Base-by-base conservation (phyloP, 345 rosid species). In the Rhizophora apiculata region DNA sequence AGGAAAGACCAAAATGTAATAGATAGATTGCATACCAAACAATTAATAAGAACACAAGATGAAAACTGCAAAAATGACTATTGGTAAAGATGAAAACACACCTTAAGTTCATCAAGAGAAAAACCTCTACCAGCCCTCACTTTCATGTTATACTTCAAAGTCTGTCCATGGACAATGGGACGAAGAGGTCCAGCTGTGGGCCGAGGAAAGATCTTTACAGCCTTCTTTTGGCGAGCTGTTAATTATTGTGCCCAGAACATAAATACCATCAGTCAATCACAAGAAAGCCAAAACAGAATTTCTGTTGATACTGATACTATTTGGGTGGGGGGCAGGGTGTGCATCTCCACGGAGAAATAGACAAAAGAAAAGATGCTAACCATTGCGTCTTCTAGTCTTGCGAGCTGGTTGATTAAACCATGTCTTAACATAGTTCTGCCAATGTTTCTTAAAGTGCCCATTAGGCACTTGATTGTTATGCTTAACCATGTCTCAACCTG, bases 371-470 rank as follows among this genome's bases (percentile, higher is more conserved):
- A 27, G 20, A 7, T 18, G 27, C 68, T 69, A 9, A 74, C 82
- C 94, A 27, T 77, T 10, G 39, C 96, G 83, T 71, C 96, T 83
- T 62, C 89, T 81, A 39, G 79, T 75, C 68, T 89, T 89, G 54
- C 97, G 79, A 0, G 97, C 97, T 6, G 97, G 97, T 43, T 92
- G 96, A 84, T 92, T 88, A 62, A 92, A 92, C 96, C 97, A 92
- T 5, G 96, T 92, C 81, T 77, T 89, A 8, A 92, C 93, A 73
- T 86, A 86, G 73, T 89, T 89, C 53, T 89, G 96, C 97, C 97
- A 92, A 39, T 89, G 93, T 67, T 78, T 78, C 60, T 74, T 78
- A 55, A 78, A 78, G 72, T 78, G 81, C 64, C 78, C 78, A 49
- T 74, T 74, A 13, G 81, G 81, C 39, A 78, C 52, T 48, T 70